Conservation (phyloP, 139 green algal genomes). For the Tetradesmus lagerheimii region DNA sequence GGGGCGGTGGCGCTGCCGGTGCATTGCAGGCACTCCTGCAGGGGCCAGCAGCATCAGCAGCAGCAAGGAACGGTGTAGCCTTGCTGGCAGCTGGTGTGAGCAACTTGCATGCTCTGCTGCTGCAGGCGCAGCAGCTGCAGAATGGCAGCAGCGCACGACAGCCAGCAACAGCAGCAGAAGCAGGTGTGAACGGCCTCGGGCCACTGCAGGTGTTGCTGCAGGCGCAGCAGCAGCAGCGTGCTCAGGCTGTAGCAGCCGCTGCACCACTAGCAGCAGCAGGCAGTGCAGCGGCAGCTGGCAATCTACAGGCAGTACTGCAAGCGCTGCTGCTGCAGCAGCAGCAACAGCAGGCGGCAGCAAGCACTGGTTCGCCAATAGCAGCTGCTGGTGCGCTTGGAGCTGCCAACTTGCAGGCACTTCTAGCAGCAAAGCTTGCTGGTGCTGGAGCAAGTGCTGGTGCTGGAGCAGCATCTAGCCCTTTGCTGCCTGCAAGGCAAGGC, state of each 20-base stretch:
- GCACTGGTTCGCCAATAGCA: neutral
- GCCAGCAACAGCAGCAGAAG: constrained; percentile 14
- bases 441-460: neutral
- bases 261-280: neutral
- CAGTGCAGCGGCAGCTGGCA: neutral
- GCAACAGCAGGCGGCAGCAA: neutral
- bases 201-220: neutral
- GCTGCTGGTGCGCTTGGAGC: neutral
- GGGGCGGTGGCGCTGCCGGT: no score
- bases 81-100: neutral
- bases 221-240: neutral
- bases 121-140: constrained; percentile 30
- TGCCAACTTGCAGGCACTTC: neutral
- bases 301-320: neutral
- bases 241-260: neutral
- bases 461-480: neutral
- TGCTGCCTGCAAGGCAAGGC: neutral
- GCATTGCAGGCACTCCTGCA: neutral
- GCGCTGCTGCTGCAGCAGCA: neutral
- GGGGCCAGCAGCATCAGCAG: neutral
- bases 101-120: neutral
- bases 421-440: neutral
- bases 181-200: neutral
- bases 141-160: neutral
- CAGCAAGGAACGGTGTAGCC: neutral